Evolutionary conservation across 2,329 filamentous ascomycete genomes (phyloP), one percentile per base, ranked within the genome.

Genomic region (Tolypocladium guangdongense): DNA sequence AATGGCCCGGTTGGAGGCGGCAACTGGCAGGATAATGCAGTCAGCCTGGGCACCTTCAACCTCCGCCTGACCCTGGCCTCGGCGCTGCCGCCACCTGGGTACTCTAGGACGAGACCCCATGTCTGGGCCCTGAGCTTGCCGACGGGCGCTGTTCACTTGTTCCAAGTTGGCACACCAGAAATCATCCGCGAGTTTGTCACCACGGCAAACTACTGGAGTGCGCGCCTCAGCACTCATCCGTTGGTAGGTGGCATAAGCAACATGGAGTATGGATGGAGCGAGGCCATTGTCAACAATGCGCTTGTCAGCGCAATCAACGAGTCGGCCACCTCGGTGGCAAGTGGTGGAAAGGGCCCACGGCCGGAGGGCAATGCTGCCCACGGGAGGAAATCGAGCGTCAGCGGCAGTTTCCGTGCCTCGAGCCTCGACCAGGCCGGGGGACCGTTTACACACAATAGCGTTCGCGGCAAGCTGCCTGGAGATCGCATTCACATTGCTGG

Each of bases 11-110:
- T 97, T 2, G 93, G 93, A 59, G 93, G 93, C 56, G 93, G 93
- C 27, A 97, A 99, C 68, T 99, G 93, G 93, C 92, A 92, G 68
- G 91, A 96, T 60, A 97, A 95, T 65, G 93, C 93, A 6, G 90
- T 95, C 58, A 89, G 85, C 58, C 77, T 96, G 11, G 91, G 89
- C 62, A 87, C 86, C 22, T 97, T 96, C 68, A 84, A 87, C 45
- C 81, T 99, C 8, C 83, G 91, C 22, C 91, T 97, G 67, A 95
- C 91, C 0, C 87, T 97, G 59, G 93, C 93, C 12, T 96, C 90
- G 53, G 84, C 87, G 0, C 80, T 99, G 16, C 93, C 93, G 10
- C 81, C 90, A 1, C 92, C 93, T 0, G 93, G 93, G 12, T 97
- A 97, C 70, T 96, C 90, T 36, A 90, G 95, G 63, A 81, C 84